Evolutionary conservation across 2,329 filamentous ascomycete genomes (phyloP).

Genomic region (Raffaelea albimanens): DNA sequence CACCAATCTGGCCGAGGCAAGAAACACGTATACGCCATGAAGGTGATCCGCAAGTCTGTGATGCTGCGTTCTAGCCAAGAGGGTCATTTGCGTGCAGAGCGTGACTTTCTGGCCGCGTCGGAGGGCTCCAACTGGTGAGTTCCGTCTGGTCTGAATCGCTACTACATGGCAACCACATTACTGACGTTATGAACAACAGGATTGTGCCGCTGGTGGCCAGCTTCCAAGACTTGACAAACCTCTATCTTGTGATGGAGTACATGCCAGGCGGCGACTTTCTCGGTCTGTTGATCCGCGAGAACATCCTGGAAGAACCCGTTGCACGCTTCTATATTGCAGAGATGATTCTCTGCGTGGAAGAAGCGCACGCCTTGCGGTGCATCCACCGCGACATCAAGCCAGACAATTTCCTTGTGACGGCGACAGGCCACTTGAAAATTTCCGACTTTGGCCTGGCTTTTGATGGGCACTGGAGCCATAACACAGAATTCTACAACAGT

Average conservation of each 20-base stretch:
- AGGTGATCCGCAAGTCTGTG: constrained; percentile 86
- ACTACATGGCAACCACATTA: not conserved
- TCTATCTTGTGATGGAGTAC: constrained; percentile 97
- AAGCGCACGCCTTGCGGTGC: constrained; percentile 77
- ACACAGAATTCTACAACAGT: constrained; percentile 75
- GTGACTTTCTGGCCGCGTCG: constrained; percentile 83
- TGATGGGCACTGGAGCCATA: constrained; percentile 90
- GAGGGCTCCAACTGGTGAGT: constrained; percentile 71
- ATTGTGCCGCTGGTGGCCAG: constrained; percentile 79
- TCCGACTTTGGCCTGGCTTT: constrained; percentile 95
- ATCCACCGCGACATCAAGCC: constrained; percentile 96
- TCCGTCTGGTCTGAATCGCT: not conserved
- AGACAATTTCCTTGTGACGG: constrained; percentile 89
- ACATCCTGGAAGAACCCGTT: constrained; percentile 67
- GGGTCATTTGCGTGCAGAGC: constrained; percentile 80
- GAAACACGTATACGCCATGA: constrained; percentile 89
- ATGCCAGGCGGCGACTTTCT: constrained; percentile 96
- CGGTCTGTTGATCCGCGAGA: constrained; percentile 74
- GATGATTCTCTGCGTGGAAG: constrained; percentile 92
- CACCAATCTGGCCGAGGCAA: constrained; percentile 18
- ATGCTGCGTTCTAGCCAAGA: constrained; percentile 91
- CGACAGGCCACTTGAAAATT: constrained; percentile 85
- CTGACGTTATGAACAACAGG: constrained; percentile 33
- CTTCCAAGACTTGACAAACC: constrained; percentile 74
- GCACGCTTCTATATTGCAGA: constrained; percentile 86